Base-by-base conservation (phyloP, 208 protist species). In the Trypanosoma congolense region DNA sequence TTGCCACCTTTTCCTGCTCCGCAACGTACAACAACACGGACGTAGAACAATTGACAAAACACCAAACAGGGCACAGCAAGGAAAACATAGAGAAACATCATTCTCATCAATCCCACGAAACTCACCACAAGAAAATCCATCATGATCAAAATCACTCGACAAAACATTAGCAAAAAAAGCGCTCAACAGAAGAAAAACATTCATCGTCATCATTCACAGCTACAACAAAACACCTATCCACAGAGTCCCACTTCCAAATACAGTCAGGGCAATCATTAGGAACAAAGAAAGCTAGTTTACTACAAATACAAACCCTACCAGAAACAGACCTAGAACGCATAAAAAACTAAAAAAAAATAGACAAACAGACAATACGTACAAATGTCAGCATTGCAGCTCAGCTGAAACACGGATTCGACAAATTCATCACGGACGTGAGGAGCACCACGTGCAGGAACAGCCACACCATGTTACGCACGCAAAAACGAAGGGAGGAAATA, bases 1-100 rank as follows among this genome's bases (percentile, higher is more conserved):
- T 51, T 29, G 65, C 65, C 2, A 85, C 68, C 33, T 50, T 57
- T 41, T 73, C 61, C 22, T 62, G 56, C 19, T 61, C 56, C 10
- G 68, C 65, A 33, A 92, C 76, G 62, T 85, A 92, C 5, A 92
- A 53, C 4, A 92, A 60, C 8, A 83, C 72, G 0, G 80, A 78
- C 30, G 69, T 67, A 25, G 45, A 22, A 29, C 79, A 73, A 25
- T 90, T 33, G 1, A 64, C 63, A 24, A 53, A 3, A 89, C 78
- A 26, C 84, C 84, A 66, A 87, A 92, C 26, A 92, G 43, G 4
- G 77, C 80, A 35, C 71, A 72, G 46, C 77, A 88, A 21, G 56
- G 46, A 44, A 77, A 41, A 26, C 61, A 63, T 9, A 40, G 40
- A 38, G 49, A 33, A 19, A 31, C n/a, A n/a, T 0, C n/a, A 60